Conservation (phyloP, 2,329 filamentous ascomycete species). For the Ilyonectria sp. region DNA sequence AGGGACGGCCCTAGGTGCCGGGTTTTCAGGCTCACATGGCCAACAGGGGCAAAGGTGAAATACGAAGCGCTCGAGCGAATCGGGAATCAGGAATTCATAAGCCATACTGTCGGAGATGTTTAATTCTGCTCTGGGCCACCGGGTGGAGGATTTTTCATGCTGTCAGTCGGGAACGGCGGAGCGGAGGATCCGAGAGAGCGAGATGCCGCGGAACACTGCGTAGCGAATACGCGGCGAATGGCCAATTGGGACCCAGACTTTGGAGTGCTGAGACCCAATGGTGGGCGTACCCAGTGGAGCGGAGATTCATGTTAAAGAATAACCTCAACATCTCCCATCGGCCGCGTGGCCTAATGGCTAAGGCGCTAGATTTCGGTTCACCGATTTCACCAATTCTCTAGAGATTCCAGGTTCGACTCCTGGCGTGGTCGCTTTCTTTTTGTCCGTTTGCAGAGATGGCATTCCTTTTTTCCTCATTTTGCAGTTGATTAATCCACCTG, state of each 20-base stretch:
- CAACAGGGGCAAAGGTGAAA: neutral
- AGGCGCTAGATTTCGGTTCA: conserved; percentile 44
- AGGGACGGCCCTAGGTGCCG: neutral
- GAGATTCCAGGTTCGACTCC: conserved; percentile 48
- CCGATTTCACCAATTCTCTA: conserved; percentile 33
- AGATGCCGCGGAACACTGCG: neutral
- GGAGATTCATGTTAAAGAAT: neutral
- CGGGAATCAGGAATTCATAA: conserved; percentile 40
- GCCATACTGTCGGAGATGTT: conserved; percentile 29
- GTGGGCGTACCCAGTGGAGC: neutral
- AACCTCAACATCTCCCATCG: conserved; percentile 17
- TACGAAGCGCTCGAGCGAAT: conserved; percentile 25
- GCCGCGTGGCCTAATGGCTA: conserved; percentile 45
- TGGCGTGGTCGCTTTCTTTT: conserved; percentile 41
- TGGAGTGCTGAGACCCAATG: neutral
- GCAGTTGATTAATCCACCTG: conserved; percentile 7
- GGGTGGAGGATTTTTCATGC: neutral
- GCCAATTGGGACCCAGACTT: neutral
- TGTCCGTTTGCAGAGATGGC: neutral
- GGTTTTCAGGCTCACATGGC: conserved; percentile 13
- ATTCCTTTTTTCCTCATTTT: conserved; percentile 24
- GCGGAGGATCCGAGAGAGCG: neutral
- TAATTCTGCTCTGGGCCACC: conserved; percentile 11
- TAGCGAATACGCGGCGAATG: neutral
- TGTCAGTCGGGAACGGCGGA: neutral